Base-by-base conservation (phyloP, 129 eudicot genomes). In the Apium graveolens region DNA sequence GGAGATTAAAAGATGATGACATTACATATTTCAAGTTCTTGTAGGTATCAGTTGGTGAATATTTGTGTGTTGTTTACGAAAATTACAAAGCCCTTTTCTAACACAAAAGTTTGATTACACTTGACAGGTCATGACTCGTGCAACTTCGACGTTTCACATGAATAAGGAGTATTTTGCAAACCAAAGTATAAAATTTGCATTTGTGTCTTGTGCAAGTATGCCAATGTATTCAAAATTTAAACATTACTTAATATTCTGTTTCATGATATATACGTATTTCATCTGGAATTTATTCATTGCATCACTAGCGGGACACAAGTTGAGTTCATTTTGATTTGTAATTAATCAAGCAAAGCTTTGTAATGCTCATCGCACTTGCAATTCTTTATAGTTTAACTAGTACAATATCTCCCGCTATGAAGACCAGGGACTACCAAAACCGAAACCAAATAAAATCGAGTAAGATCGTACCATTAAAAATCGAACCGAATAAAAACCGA, bases 81-180 rank as follows among this genome's bases (percentile, higher is more conserved):
- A 16, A 6, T 31, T 27, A 31, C 21, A 32, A 7, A 37, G 13
- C 13, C 13, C 18, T 29, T 29, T 3, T 27, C 13, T 65, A 65
- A 27, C 24, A 20, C 73, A 21, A 21, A 39, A n/a, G 24, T 17
- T 73, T 43, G 26, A 38, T 17, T 49, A 49, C 24, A 49, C 57
- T 49, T 49, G 44, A 78, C 80, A 83, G 86, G 86, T 45, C 81
- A 80, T 79, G 86, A 42, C 45, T 62, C 80, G 46, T 83, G 86
- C 83, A 83, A 79, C 81, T 83, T 75, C 45, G 83, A 70, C 49
- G 37, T 63, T 53, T 77, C 41, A 73, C 81, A 5, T 82, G 85
- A 81, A 63, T 14, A 13, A 29, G 66, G 4, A 53, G 45, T 76
- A 1, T 34, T 4, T 53, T 51, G 37, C 77, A 27, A 60, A 74